A percentile compares a stretch with the other conserved stretches of the same genome.
These are phyloP conservation scores for Kuraishia piskuri DNA, from an alignment of 805 yeast genomes.

Conservation along the genomic window DNA sequence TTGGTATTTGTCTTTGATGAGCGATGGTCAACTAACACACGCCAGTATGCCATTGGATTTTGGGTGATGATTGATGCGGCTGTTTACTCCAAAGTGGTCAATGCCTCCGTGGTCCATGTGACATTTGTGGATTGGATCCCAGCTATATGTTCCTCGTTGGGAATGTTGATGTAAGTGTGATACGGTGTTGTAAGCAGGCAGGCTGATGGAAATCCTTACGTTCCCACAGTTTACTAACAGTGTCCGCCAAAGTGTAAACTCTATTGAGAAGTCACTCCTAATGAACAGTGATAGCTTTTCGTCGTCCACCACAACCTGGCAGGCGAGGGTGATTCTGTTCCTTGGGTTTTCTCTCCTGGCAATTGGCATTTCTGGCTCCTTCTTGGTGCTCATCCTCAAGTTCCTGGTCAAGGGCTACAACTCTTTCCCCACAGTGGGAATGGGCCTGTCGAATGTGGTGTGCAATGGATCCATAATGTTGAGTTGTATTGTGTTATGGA, in stretches of 20 bases:
- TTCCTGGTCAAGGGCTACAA: constrained; percentile 69
- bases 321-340: constrained; percentile 83
- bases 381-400: constrained; percentile 80
- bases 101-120: constrained; percentile 81
- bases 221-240: constrained; percentile 2
- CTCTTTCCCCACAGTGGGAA: constrained; percentile 80
- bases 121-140: constrained; percentile 96
- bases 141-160: constrained; percentile 75
- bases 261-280: constrained; percentile 61
- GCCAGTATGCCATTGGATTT: constrained; percentile 69
- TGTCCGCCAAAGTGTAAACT: constrained; percentile 33
- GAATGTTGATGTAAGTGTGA: constrained; percentile 55
- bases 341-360: constrained; percentile 90
- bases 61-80: constrained; percentile 90
- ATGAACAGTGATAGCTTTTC: constrained; percentile 29
- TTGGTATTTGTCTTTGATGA: not conserved
- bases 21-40: not conserved
- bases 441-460: constrained; percentile 87
- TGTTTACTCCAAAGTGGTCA: constrained; percentile 72
- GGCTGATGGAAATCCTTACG: not conserved
- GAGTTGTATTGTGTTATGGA: constrained; percentile 86
- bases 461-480: constrained; percentile 74
- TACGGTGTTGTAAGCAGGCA: constrained; percentile 4
- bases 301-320: constrained; percentile 66
- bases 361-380: constrained; percentile 88